Evolutionary conservation across 2,329 filamentous ascomycete species (phyloP).

Genomic region (Zymoseptoria brevis): DNA sequence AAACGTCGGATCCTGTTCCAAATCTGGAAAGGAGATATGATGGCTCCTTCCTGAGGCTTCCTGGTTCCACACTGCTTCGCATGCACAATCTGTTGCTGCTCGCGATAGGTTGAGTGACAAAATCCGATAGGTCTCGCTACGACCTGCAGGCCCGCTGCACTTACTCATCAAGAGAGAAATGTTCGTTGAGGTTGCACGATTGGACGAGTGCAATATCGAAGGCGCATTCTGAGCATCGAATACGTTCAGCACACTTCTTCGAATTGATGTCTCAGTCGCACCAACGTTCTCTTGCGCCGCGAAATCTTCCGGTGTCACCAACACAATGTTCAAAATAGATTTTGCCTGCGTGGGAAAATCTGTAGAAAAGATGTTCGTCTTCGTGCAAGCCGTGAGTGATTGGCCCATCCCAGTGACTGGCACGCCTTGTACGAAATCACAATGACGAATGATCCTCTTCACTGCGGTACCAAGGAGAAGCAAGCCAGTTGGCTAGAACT

Average conservation of each 20-base stretch:
- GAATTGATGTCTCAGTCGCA: background rate
- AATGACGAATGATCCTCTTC: background rate
- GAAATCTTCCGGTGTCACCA: background rate
- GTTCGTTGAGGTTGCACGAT: background rate
- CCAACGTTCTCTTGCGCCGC: background rate
- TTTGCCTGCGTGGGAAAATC: too few species aligned
- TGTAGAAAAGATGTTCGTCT: background rate
- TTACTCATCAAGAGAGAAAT: background rate
- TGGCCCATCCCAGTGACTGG: background rate
- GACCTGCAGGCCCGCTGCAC: background rate
- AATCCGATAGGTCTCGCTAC: background rate
- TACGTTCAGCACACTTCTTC: background rate
- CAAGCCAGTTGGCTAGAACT: background rate
- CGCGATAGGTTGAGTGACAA: background rate
- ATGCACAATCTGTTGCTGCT: background rate
- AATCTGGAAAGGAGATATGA: background rate
- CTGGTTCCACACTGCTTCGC: background rate
- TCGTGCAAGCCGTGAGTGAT: background rate
- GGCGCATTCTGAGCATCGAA: background rate
- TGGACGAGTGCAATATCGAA: background rate
- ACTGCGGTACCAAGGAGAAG: background rate
- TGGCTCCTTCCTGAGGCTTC: background rate
- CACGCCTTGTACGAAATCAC: background rate
- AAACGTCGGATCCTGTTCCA: background rate
- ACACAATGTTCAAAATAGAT: background rate